Conservation (phyloP, 192 early-diverging fungal species). For the Podila minutissima region DNA sequence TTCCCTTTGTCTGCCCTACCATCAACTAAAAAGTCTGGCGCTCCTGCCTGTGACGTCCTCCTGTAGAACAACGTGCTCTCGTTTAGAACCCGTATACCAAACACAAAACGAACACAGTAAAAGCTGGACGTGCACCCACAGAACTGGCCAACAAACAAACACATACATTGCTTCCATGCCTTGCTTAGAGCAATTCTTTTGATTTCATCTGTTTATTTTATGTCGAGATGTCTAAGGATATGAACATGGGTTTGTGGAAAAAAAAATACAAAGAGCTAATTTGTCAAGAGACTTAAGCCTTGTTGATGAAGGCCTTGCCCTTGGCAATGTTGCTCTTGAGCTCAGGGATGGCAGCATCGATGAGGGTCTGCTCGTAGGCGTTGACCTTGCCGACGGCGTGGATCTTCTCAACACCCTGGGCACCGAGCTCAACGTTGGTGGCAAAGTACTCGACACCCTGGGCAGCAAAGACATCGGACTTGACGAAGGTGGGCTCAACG, state of each 20-base stretch:
- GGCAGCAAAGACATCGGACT: constrained; percentile 65
- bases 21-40: no score
- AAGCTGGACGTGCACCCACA: no score
- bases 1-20: no score
- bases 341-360: constrained; percentile 75
- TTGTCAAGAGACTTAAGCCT: constrained; percentile 7
- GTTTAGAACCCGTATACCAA: no score
- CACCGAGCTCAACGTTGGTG: constrained; percentile 70
- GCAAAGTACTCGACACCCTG: constrained; percentile 70
- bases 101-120: no score
- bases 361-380: constrained; percentile 82
- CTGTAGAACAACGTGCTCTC: no score
- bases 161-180: no score
- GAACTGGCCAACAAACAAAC: no score
- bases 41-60: no score
- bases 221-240: no score
- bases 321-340: constrained; percentile 87
- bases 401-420: constrained; percentile 83
- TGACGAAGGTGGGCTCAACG: constrained; percentile 85
- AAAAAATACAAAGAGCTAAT: background rate
- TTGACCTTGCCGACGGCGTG: constrained; percentile 73
- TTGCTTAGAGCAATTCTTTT: no score
- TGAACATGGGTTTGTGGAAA: background rate
- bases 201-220: no score
- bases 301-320: constrained; percentile 77